Conservation (phyloP, 352 stramenopile species). For the Phytophthora idaei region DNA sequence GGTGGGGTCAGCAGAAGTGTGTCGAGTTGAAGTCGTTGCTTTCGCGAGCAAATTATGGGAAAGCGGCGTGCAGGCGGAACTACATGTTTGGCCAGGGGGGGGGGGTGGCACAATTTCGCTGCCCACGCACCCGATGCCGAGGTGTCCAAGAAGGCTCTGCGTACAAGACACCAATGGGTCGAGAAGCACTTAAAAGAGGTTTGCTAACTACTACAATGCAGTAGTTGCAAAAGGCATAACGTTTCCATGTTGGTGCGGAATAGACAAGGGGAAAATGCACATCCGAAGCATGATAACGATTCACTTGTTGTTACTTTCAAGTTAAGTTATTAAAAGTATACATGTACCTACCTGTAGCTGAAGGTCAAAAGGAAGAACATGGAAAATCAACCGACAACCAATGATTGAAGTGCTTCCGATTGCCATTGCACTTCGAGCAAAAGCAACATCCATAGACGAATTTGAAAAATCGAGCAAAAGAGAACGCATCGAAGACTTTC, state of each 20-base stretch:
- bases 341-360: too few species aligned
- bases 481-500: too few species aligned
- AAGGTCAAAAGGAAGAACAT: too few species aligned
- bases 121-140: conserved; percentile 20
- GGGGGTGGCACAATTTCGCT: conserved; percentile 34
- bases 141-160: conserved; percentile 29
- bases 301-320: too few species aligned
- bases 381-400: too few species aligned
- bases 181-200: conserved; percentile 19
- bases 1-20: conserved; percentile 29
- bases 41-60: conserved; percentile 31
- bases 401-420: too few species aligned
- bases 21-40: conserved; percentile 34
- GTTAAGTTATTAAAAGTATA: too few species aligned
- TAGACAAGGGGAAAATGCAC: too few species aligned
- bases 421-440: too few species aligned
- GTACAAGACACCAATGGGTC: conserved; percentile 27
- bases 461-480: too few species aligned
- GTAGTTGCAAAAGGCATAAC: neutral
- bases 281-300: too few species aligned
- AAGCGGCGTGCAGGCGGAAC: conserved; percentile 24
- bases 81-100: conserved; percentile 34
- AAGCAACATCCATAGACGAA: too few species aligned
- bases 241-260: neutral
- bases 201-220: neutral